Percentiles rank a stretch among this genome's conserved stretches.
Conservation (phyloP, 169 alveolate species). For the Eimeria zaria region DNA sequence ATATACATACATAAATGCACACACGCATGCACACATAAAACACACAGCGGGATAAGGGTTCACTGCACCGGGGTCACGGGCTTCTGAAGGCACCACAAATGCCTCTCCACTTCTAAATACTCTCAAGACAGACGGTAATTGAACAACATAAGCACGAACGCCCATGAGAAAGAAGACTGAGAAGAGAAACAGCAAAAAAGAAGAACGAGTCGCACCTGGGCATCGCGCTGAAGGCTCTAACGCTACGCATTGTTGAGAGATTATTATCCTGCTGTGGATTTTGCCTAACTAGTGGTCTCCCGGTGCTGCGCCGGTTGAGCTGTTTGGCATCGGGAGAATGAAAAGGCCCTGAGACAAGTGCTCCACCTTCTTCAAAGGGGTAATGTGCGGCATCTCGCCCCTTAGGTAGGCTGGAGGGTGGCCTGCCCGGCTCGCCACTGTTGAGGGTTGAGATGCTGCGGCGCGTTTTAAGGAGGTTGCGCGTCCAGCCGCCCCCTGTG, state of each 20-base stretch:
- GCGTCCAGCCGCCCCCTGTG: constrained; percentile 17
- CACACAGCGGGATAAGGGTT: not conserved
- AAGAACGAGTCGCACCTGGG: constrained; percentile 19
- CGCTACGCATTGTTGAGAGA: not conserved
- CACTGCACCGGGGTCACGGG: not conserved
- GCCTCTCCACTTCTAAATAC: not conserved
- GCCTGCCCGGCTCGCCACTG: not conserved
- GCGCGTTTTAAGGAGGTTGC: constrained; percentile 29
- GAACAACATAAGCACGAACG: not conserved
- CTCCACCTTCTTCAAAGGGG: not conserved
- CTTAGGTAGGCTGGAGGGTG: not conserved
- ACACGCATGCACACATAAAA: too few relatives aligned
- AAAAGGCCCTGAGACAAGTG: not conserved
- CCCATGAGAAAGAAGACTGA: not conserved
- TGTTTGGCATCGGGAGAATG: constrained; percentile 24
- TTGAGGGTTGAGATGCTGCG: constrained; percentile 53
- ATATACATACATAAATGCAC: too few relatives aligned
- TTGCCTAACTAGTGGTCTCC: not conserved
- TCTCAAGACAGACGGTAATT: not conserved
- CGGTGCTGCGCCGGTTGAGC: not conserved
- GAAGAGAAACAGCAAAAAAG: not conserved
- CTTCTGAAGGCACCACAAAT: not conserved
- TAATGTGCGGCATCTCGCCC: not conserved
- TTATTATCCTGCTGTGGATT: not conserved
- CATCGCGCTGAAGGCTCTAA: constrained; percentile 51